Evolutionary conservation across 495 filamentous ascomycete species (phyloP), one percentile per base, ranked within the genome.

Genomic region (Daldinia loculata): DNA sequence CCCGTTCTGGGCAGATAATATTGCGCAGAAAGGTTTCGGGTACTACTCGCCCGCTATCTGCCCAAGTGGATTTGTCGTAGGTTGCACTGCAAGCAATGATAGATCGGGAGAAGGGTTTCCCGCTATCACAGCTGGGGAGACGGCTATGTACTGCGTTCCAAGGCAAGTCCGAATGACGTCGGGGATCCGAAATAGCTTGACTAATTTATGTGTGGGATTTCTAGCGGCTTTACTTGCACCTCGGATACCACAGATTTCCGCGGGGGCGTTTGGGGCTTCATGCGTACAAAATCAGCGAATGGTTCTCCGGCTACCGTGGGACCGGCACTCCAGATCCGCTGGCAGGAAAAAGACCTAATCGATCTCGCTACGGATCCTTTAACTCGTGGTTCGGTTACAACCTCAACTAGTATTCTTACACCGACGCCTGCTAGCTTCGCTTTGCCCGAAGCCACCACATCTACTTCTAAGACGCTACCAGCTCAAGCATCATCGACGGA

Each of bases 11-110:
- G 26, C 9, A 3, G 34, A 72, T 14, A 77, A 79, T 63, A 59
- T 83, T 29, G 62, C 69, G 4, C 63, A 73, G 15, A 70, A 69
- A 6, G 80, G 81, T 4, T 82, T 82, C 34, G 73, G 73, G 6
- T 82, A 76, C 56, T 83, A 81, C 65, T 82, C 81, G 14, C 81
- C 81, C 0, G 80, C 80, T 36, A 78, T 82, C 61, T 83, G 81
- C 55, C 80, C 80, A 6, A 64, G 32, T 15, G 80, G 80, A 6
- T 82, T 83, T 56, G 64, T 39, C n/a, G 77, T 76, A 38, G 80
- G 77, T 1, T 83, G 79, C 63, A 68, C 72, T 19, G 56, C 76
- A n/a, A 72, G 64, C 12, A 71, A 68, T 22, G 72, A 69, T 3
- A 59, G 75, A 60, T 72, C 75, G 0, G 56, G 36, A n/a, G 74